These are phyloP conservation scores for Coniferiporia sulphurascens DNA, from an alignment of 1,284 basidiomycete species.

Conservation along the genomic window DNA sequence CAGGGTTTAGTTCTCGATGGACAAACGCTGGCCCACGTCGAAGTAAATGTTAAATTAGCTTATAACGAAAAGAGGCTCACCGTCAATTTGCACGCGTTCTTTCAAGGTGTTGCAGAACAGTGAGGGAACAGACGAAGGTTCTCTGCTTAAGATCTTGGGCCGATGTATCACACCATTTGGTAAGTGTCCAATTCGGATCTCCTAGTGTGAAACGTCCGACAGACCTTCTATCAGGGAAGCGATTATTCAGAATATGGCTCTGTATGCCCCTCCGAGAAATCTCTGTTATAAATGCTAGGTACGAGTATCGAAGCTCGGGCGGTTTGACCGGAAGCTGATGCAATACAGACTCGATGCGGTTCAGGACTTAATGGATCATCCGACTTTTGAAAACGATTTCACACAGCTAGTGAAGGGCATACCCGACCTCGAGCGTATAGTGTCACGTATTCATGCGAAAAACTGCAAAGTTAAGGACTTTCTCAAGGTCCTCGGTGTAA, in stretches of 20 bases:
- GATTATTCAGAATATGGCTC: slow-evolving; percentile 91
- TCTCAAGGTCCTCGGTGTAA: slow-evolving; percentile 70
- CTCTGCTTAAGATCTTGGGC: slow-evolving; percentile 77
- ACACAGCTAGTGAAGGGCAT: slow-evolving; percentile 70
- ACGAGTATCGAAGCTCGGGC: slow-evolving; percentile 21
- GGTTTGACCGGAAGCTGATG: slow-evolving; percentile 9
- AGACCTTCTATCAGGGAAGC: slow-evolving; percentile 56
- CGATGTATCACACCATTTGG: slow-evolving; percentile 89
- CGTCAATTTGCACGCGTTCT: background rate
- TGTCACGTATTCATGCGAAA: slow-evolving; percentile 91
- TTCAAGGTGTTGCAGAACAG: slow-evolving; percentile 79
- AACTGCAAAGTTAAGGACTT: slow-evolving; percentile 86
- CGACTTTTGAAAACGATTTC: slow-evolving; percentile 73
- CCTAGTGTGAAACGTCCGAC: slow-evolving; percentile 3
- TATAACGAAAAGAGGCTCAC: background rate
- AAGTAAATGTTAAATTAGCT: slow-evolving; percentile 42
- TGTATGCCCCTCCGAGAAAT: slow-evolving; percentile 83
- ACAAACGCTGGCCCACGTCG: slow-evolving; percentile 89
- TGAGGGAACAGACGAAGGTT: slow-evolving; percentile 87
- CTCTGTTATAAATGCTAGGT: slow-evolving; percentile 84
- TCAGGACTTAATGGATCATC: slow-evolving; percentile 78
- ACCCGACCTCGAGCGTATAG: slow-evolving; percentile 90
- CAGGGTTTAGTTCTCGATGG: slow-evolving; percentile 85
- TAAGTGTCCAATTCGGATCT: slow-evolving; percentile 30
- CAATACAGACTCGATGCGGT: slow-evolving; percentile 80